phyloP scores from a whole-genome alignment of 257 asterid genomes.

The Nicotiana benthamiana region DNA sequence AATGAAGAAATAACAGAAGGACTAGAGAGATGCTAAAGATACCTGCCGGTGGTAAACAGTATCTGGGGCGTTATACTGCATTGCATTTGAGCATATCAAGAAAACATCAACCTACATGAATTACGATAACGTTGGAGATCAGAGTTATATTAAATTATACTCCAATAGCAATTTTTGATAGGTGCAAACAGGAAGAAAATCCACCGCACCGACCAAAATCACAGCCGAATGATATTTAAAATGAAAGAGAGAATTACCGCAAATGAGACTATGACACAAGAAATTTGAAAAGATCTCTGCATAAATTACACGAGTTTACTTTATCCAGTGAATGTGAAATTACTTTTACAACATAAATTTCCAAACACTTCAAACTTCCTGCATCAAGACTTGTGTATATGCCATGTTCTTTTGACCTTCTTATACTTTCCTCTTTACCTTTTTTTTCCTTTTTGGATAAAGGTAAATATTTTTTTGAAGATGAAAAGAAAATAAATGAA shows the following conservation, averaged over 20 bases:
- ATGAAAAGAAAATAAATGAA: neutral
- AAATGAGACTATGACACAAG: neutral
- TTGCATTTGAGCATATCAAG: slow-evolving; percentile 89
- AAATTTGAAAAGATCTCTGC: neutral
- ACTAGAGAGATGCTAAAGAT: neutral
- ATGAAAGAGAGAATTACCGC: neutral
- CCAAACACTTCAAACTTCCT: neutral
- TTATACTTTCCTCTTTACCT: neutral
- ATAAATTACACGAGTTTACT: neutral
- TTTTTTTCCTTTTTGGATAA: neutral
- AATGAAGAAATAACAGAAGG: neutral
- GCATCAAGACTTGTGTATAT: neutral
- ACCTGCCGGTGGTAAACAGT: slow-evolving; percentile 95
- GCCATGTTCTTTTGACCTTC: neutral
- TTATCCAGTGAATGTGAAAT: neutral
- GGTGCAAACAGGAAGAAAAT: no score
- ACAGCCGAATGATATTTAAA: neutral
- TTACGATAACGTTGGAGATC: neutral
- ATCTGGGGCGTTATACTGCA: slow-evolving; percentile 78
- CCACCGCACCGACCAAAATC: no score
- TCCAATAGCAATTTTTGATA: no score
- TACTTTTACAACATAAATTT: neutral
- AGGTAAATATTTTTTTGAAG: neutral
- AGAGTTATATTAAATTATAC: neutral
- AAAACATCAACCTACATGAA: slow-evolving; percentile 72